Base-by-base conservation (phyloP, 352 stramenopile genomes). In the Stephanocyclus meneghinianus region DNA sequence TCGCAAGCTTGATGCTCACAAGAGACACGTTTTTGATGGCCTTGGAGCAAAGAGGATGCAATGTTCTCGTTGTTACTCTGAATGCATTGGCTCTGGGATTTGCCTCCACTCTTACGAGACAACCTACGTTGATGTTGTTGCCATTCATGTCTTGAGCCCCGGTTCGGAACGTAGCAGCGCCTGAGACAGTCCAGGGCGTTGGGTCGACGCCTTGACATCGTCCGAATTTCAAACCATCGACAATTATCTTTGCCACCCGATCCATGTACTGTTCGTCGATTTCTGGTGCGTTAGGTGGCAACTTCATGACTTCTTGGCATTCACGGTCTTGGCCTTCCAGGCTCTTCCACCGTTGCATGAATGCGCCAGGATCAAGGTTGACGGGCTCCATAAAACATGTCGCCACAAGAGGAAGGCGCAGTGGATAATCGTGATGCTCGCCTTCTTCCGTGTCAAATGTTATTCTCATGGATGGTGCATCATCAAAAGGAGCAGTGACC, bases 81-180 rank as follows among this genome's bases (percentile, higher is more conserved):
- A 96, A 96, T 56, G 68, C 79, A 63, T 81, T 81, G 44, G 76
- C 76, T 44, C 68, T 71, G 32, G 74, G 74, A 55, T 97, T 96
- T 18, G 86, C 93, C 89, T 98, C 95, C 26, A 98, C 85, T 48
- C 95, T 91, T 37, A 96, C 90, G 44, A 98, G 87, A 79, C 94
- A 97, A 16, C 96, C 96, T 62, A 98, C 94, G 61, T 96, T 97
- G 51, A 98, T 92, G 78, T 97, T 97, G 68, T 97, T 96, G 6
- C 95, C 95, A 64, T 92, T 97, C 21, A 90, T 87, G 50, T 93
- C 91, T 64, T 94, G 90, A 0, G 95, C 91, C 44, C 93, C 95
- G 26, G 95, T 98, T 72, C 95, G 91, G 71, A 97, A 98, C 13
- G 94, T 97, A 30, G 90, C 94, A 15, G 94, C 94, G 13, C 95